Conservation (phyloP, 768 basidiomycete species). For the Suillus variegatus region DNA sequence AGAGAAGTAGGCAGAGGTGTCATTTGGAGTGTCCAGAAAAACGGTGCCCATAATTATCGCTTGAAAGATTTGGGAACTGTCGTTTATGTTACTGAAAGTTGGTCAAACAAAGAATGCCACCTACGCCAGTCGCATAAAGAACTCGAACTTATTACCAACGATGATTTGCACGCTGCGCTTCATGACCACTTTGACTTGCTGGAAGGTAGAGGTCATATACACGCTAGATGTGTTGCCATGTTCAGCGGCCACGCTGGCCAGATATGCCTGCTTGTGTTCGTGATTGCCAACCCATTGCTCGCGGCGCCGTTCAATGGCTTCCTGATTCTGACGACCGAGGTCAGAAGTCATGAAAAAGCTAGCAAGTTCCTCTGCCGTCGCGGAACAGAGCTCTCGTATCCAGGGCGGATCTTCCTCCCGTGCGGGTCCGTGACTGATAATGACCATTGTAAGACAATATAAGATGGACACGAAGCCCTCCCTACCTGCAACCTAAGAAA, state of each 20-base stretch:
- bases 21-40: constrained; percentile 44
- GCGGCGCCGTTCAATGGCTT: constrained; percentile 52
- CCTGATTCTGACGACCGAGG: constrained; percentile 40
- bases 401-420: constrained; percentile 51
- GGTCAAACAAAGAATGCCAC: not conserved
- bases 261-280: constrained; percentile 44
- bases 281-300: constrained; percentile 46
- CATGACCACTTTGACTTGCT: constrained; percentile 50
- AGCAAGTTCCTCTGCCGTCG: constrained; percentile 62
- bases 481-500: constrained; percentile 46
- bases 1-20: constrained; percentile 40
- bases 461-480: not conserved
- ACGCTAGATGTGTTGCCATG: constrained; percentile 43
- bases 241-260: constrained; percentile 51
- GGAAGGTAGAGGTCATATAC: constrained; percentile 49
- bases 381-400: constrained; percentile 23
- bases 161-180: constrained; percentile 47
- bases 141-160: constrained; percentile 24
- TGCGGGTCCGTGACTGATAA: constrained; percentile 57
- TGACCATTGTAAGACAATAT: not conserved
- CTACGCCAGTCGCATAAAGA: not conserved
- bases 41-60: constrained; percentile 37
- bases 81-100: not conserved
- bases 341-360: constrained; percentile 44
- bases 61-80: constrained; percentile 40